Base-by-base conservation (phyloP, 2,329 filamentous ascomycete species). In the Daldinia sp. region DNA sequence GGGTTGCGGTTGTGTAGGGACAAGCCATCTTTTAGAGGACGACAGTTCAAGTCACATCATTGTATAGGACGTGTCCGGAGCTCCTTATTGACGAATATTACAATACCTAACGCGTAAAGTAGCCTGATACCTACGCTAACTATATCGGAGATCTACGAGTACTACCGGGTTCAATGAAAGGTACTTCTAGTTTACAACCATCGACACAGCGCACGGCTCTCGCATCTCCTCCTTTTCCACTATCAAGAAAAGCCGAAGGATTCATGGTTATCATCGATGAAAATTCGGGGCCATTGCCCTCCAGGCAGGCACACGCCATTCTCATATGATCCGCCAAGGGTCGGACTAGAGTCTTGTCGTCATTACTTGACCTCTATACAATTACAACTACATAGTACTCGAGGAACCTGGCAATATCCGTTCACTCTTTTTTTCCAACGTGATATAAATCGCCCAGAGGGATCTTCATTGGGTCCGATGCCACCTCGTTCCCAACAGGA, bases 301-400 rank as follows among this genome's bases (percentile, higher is more conserved):
- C 26, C 42, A 54, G 35, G 57, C 35, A 65, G 23, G 41, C 35
- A 60, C 53, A 60, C 51, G 48, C 57, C 37, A 63, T 59, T 65
- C 59, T 30, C 46, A 35, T 48, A 50, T 60, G 58, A 67, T 59
- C 58, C 54, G 39, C 33, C 42, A 44, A 57, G 53, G 60, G 53
- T 35, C n/a, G 37, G 42, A 26, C 35, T 23, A 63, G 23, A 58
- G 39, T 53, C 15, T 65, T 65, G 44, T 50, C 56, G 60, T 63
- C 53, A 70, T 65, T 54, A 13, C 48, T 53, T 41, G 15, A 35
- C 35, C 20, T 13, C 58, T 56, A 50, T 18, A 10, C 30, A 15
- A 15, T 10, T 10, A 35, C 33, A 37, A 7, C 48, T 37, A n/a
- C n/a, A n/a, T n/a, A n/a, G n/a, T n/a, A 33, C 44, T 41, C 12